Base-by-base conservation (phyloP, 208 protist species). In the Borovskyia barvae region DNA sequence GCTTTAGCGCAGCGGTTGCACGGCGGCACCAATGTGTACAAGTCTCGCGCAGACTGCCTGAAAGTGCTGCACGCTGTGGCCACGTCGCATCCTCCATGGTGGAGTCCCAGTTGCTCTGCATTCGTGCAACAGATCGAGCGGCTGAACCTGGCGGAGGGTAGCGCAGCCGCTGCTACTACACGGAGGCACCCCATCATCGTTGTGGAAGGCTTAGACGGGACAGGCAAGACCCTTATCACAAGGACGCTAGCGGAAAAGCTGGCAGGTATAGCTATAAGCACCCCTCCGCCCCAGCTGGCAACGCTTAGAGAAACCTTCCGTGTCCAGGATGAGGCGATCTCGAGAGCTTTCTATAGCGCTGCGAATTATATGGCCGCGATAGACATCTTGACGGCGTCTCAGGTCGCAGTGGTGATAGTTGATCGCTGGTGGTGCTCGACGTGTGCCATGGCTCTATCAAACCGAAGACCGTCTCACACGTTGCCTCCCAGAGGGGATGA, bases 341-440 rank as follows among this genome's bases (percentile, higher is more conserved):
- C 72, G 7, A 75, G 85, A 2, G 79, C 77, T 25, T 92, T 92
- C 63, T 92, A 92, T 65, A 69, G 53, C 25, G 85, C 73, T 12
- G 73, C 85, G 9, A 92, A 92, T 43, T 92, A 92, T 46, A 11
- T 88, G 1, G 85, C 80, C 0, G 85, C 76, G n/a, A 63, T 35
- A 36, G 28, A 42, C 11, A 85, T 84, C 15, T 25, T 33, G 5
- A 37, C 5, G 26, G 15, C 11, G 62, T 42, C 33, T 26, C 33
- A 30, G 15, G 5, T 39, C 19, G 28, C 40, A 3, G 19, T 72
- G 19, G 77, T 92, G 1, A 60, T 92, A 19, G 77, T 92, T 42
- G 85, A 92, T 26, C 77, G 85, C 19, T 92, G 85, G 81, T 92
- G 80, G 80, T 77, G 68, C 62, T 88, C 80, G 9, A 92, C 85